These are phyloP conservation scores for Ascochyta lentis DNA, from an alignment of 2,329 filamentous ascomycete genomes.

Conservation along the genomic window DNA sequence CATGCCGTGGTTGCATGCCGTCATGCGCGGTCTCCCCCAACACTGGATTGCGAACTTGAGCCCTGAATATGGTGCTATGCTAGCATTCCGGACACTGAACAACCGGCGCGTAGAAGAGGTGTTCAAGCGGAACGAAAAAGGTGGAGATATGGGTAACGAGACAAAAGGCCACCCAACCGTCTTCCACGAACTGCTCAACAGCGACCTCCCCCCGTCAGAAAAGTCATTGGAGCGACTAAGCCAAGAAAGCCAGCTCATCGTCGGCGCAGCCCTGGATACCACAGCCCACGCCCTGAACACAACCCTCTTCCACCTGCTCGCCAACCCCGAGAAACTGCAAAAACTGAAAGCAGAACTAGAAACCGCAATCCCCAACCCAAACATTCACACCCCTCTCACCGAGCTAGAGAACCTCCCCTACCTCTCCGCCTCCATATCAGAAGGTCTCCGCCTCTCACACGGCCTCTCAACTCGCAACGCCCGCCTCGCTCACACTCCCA, in stretches of 20 bases:
- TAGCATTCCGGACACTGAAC: background rate
- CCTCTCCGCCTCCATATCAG: slow-evolving; percentile 31
- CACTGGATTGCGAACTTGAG: background rate
- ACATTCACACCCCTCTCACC: background rate
- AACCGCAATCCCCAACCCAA: slow-evolving; percentile 17
- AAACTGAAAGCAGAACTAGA: slow-evolving; percentile 27
- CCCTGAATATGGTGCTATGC: background rate
- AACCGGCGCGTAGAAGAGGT: background rate
- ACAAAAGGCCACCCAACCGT: background rate
- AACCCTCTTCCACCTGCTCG: slow-evolving; percentile 27
- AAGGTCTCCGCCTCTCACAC: slow-evolving; percentile 32
- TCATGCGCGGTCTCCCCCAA: background rate
- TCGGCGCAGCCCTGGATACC: slow-evolving; percentile 31
- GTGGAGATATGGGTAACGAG: background rate
- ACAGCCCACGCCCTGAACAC: slow-evolving; percentile 20
- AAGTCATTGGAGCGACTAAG: background rate
- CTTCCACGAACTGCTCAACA: slow-evolving; percentile 3
- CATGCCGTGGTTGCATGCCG: background rate
- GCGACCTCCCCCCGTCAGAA: background rate
- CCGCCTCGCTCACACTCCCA: slow-evolving; percentile 24
- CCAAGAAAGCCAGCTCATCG: slow-evolving; percentile 1
- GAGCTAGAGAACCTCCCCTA: slow-evolving; percentile 35
- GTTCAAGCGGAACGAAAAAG: background rate
- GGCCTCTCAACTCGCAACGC: slow-evolving; percentile 30
- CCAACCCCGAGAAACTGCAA: background rate